These are phyloP conservation scores for Leccinellum rugosiceps DNA, from an alignment of 768 basidiomycete species.

Conservation along the genomic window DNA sequence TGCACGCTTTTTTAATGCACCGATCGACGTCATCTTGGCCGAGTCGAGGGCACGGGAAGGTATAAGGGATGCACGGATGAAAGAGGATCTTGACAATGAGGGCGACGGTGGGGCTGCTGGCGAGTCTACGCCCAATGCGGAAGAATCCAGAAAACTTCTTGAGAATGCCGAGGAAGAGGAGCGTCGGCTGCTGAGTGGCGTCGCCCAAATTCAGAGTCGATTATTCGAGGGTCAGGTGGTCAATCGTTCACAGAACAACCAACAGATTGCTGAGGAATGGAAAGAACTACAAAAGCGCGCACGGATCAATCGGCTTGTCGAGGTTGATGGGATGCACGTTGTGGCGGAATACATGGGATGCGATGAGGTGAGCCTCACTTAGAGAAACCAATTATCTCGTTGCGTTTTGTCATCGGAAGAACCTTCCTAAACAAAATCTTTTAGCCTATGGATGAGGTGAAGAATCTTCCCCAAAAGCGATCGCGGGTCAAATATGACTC, in stretches of 20 bases:
- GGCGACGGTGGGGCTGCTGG: background rate
- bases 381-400: background rate
- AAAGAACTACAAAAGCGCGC: slow-evolving; percentile 43
- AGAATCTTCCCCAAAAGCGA: slow-evolving; percentile 30
- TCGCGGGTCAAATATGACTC: slow-evolving; percentile 40
- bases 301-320: slow-evolving; percentile 38
- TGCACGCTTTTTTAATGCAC: slow-evolving; percentile 41
- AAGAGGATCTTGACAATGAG: slow-evolving; percentile 34
- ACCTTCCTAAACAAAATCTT: slow-evolving; percentile 9
- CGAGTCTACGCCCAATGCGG: slow-evolving; percentile 9
- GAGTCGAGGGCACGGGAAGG: slow-evolving; percentile 43
- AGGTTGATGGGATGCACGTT: slow-evolving; percentile 36
- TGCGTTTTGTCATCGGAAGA: background rate
- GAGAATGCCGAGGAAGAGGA: slow-evolving; percentile 55
- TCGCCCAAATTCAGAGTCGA: slow-evolving; percentile 57
- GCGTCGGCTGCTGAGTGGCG: slow-evolving; percentile 44
- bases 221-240: slow-evolving; percentile 55
- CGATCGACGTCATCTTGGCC: slow-evolving; percentile 43
- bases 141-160: slow-evolving; percentile 30
- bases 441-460: slow-evolving; percentile 11
- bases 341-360: slow-evolving; percentile 28
- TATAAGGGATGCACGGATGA: slow-evolving; percentile 43
- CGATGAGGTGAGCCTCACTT: slow-evolving; percentile 26
- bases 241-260: slow-evolving; percentile 32
- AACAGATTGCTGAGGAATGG: slow-evolving; percentile 47